Evolutionary conservation across 2,329 filamentous ascomycete genomes (phyloP), one percentile per base, ranked within the genome.

Genomic region (Monosporascus cannonballus): DNA sequence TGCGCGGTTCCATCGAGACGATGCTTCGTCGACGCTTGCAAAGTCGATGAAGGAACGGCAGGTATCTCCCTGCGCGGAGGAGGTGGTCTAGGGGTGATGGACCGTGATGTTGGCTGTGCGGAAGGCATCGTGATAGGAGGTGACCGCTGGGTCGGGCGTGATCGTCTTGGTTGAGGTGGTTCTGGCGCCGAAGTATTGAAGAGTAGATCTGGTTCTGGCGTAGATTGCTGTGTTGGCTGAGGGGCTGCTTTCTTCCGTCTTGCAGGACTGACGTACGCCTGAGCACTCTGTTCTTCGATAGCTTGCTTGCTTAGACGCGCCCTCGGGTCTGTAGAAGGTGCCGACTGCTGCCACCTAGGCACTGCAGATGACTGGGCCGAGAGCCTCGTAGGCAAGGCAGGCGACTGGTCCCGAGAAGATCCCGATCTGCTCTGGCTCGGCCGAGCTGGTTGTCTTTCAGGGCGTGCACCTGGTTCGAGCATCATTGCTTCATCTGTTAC

Each of bases 231-330:
- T 56, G 72, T 67, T 20, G 75, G 72, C 48, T 77, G 75, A 25
- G 76, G 79, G 9, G 79, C 76, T 2, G 83, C 70, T 68, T 86
- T 90, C 69, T 86, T 93, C 64, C 91, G 82, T 60, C 91, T 81
- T 22, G 89, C 89, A 48, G 91, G 89, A 66, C 92, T 96, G 52
- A 96, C 79, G 67, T 97, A 96, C 30, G 86, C 88, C 61, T 95
- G 85, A 15, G 89, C 80, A 48, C 82, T 85, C 67, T 96, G 86
- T 56, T 95, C 87, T 64, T 96, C 91, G 11, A 87, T 78, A 0
- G 82, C 81, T 64, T 90, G 81, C 59, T 87, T 85, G 55, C 80
- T 89, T 14, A 96, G 75, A 51, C 86, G 85, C 8, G 80, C 74
- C 57, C 77, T 79, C 9, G 78, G 76, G 58, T 82, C 79, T 51